Conservation (phyloP, 2,329 filamentous ascomycete species). For the Scedosporium dehoogii region DNA sequence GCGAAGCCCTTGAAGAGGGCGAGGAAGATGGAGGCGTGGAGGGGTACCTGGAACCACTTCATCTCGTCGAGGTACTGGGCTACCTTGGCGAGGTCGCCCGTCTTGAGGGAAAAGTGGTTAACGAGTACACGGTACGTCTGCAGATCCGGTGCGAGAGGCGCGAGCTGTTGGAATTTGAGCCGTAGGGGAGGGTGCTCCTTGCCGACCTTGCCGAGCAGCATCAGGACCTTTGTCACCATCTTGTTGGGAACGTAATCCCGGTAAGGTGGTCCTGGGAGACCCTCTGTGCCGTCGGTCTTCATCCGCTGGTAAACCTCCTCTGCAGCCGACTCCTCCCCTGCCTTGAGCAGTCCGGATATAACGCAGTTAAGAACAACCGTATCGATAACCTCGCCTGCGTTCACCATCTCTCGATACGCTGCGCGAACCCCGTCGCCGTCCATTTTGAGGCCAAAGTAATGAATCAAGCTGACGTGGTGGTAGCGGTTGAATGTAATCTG, state of each 20-base stretch:
- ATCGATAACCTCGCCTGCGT: constrained; percentile 79
- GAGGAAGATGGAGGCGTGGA: constrained; percentile 70
- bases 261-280: constrained; percentile 26
- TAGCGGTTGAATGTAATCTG: constrained; percentile 63
- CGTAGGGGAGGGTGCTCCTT: constrained; percentile 46
- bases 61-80: constrained; percentile 71
- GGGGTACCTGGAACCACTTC: constrained; percentile 54
- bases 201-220: constrained; percentile 46
- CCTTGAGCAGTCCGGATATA: constrained; percentile 65
- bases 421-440: constrained; percentile 66
- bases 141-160: constrained; percentile 62
- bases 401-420: constrained; percentile 75
- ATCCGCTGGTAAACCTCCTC: constrained; percentile 77
- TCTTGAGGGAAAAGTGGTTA: constrained; percentile 56
- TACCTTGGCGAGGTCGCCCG: constrained; percentile 64
- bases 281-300: constrained; percentile 49
- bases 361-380: constrained; percentile 79
- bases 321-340: constrained; percentile 66
- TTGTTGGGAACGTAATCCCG: constrained; percentile 36
- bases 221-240: constrained; percentile 43
- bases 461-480: constrained; percentile 73
- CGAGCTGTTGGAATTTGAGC: constrained; percentile 44
- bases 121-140: constrained; percentile 74
- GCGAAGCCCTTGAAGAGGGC: constrained; percentile 76
- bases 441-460: constrained; percentile 67